Evolutionary conservation across 805 yeast genomes (phyloP).

Genomic region (Kazachstania viticola): DNA sequence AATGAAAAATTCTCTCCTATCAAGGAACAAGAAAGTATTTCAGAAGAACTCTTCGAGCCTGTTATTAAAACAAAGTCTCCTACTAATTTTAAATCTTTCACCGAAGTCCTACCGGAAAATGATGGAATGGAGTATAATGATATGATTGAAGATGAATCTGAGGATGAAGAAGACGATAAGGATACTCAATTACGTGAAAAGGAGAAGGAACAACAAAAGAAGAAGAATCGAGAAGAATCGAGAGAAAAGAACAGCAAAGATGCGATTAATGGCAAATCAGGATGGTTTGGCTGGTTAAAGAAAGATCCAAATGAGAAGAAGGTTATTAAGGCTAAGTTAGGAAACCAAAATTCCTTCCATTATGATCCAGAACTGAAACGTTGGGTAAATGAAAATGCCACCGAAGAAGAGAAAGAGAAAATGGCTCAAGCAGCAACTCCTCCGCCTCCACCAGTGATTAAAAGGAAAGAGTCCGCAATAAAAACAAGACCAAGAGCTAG

Average conservation of each 20-base stretch:
- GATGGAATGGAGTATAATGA: conserved; percentile 37
- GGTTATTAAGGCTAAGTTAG: conserved; percentile 75
- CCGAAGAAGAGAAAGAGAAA: conserved; percentile 50
- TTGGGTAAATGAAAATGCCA: conserved; percentile 70
- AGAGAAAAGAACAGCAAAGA: conserved; percentile 10
- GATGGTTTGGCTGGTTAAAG: conserved; percentile 54
- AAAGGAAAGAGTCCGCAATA: conserved; percentile 25
- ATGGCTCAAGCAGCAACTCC: conserved; percentile 63
- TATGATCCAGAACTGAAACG: conserved; percentile 77
- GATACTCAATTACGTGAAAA: conserved; percentile 11
- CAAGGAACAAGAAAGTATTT: conserved; percentile 10
- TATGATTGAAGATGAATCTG: conserved; percentile 33
- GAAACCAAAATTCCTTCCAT: conserved; percentile 54
- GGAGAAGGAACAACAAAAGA: conserved; percentile 16
- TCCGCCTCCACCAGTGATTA: conserved; percentile 39
- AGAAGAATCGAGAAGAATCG: conserved; percentile 8
- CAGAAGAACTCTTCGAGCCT: conserved; percentile 17
- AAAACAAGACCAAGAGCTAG: conserved; percentile 31
- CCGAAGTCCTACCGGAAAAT: conserved; percentile 4
- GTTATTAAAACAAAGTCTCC: conserved; percentile 19
- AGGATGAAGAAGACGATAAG: conserved; percentile 25
- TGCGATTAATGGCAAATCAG: conserved; percentile 11
- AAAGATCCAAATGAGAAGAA: conserved; percentile 57
- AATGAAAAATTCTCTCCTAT: conserved; percentile 14
- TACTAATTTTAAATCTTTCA: conserved; percentile 12